phyloP scores from a whole-genome alignment of 2,329 filamentous ascomycete species.

The Periconia sp. region DNA sequence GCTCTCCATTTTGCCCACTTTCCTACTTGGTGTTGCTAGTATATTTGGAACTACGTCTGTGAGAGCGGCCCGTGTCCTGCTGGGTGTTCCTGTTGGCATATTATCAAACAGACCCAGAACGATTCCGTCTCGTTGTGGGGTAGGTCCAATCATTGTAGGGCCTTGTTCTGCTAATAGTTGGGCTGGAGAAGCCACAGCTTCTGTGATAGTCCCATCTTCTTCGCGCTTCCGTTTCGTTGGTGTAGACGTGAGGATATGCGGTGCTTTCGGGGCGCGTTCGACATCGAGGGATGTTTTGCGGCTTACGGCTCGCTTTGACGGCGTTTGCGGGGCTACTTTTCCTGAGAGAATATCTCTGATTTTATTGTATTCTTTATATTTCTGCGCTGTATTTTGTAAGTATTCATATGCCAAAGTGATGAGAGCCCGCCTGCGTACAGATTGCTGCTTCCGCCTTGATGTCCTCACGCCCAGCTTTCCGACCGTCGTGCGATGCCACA shows the following conservation, averaged over 20 bases:
- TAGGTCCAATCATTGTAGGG: conserved; percentile 67
- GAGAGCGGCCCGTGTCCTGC: conserved; percentile 38
- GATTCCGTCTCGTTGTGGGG: conserved; percentile 78
- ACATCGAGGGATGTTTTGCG: conserved; percentile 25
- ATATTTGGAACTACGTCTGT: conserved; percentile 39
- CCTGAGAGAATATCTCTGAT: conserved; percentile 52
- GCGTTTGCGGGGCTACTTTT: conserved; percentile 36
- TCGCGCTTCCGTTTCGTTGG: conserved; percentile 41
- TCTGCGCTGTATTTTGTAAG: conserved; percentile 59
- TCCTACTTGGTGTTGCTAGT: conserved; percentile 49
- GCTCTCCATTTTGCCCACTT: conserved; percentile 25
- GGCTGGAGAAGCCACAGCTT: conserved; percentile 16
- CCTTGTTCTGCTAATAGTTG: conserved; percentile 38
- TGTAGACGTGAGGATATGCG: conserved; percentile 19
- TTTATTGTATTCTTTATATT: conserved; percentile 79
- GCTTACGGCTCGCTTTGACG: conserved; percentile 35
- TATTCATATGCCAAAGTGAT: background rate
- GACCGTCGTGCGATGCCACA: conserved; percentile 65
- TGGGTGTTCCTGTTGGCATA: conserved; percentile 60
- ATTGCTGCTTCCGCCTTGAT: conserved; percentile 77
- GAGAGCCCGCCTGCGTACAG: conserved; percentile 56
- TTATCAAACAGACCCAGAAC: conserved; percentile 80
- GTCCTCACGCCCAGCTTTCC: conserved; percentile 74
- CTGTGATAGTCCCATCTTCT: conserved; percentile 18
- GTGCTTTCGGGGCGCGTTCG: conserved; percentile 35